These are phyloP conservation scores for Penicillium crustosum DNA, from an alignment of 2,329 filamentous ascomycete genomes.

Conservation along the genomic window DNA sequence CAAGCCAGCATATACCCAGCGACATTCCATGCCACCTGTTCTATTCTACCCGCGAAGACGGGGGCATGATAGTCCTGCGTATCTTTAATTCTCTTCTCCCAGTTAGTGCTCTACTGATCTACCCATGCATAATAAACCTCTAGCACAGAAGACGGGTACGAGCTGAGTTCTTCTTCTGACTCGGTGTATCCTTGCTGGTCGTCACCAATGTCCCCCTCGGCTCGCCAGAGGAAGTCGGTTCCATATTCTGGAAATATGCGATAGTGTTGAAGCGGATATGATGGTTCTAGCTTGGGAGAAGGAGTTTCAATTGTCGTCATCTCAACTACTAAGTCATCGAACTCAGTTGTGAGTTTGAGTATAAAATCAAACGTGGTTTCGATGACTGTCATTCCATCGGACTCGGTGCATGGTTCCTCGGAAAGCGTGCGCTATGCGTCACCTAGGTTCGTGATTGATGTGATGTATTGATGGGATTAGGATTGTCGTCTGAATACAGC, in stretches of 20 bases:
- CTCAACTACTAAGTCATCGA: neutral
- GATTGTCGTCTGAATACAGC: neutral
- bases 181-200: neutral
- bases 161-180: neutral
- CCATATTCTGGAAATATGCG: neutral
- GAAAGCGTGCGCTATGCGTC: neutral
- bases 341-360: neutral
- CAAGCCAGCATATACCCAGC: neutral
- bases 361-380: neutral
- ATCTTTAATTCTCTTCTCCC: neutral
- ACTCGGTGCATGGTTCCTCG: neutral
- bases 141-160: neutral
- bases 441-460: neutral
- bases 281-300: too few species aligned
- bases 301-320: neutral
- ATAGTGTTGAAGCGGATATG: neutral
- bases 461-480: neutral
- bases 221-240: neutral
- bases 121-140: neutral
- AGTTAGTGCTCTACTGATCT: neutral
- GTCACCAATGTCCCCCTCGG: neutral
- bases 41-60: neutral
- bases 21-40: neutral
- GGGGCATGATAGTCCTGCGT: neutral
- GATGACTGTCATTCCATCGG: neutral